Percentiles rank a stretch among this genome's conserved stretches.
phyloP scores from a whole-genome alignment of 2,329 filamentous ascomycete species.

The Fusarium illudens region DNA sequence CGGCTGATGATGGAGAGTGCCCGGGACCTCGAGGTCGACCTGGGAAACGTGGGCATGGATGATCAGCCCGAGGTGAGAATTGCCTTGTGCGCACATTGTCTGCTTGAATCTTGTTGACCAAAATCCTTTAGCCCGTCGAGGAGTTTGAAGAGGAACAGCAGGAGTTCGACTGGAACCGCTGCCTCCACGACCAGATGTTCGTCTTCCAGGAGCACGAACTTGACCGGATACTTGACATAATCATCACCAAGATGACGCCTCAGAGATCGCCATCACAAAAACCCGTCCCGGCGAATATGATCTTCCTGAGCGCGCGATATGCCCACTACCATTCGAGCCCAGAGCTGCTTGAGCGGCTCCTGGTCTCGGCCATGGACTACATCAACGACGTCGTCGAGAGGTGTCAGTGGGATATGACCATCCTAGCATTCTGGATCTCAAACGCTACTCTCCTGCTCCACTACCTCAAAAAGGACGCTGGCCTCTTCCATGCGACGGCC shows the following conservation, averaged over 20 bases:
- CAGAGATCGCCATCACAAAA: slow-evolving; percentile 97
- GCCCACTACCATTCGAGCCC: slow-evolving; percentile 94
- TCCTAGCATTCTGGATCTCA: slow-evolving; percentile 98
- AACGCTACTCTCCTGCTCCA: slow-evolving; percentile 95
- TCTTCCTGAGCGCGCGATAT: slow-evolving; percentile 94
- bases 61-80: slow-evolving; percentile 85
- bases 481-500: slow-evolving; percentile 79
- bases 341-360: slow-evolving; percentile 81
- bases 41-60: slow-evolving; percentile 94
- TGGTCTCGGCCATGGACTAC: slow-evolving; percentile 89
- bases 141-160: slow-evolving; percentile 89
- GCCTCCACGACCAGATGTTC: slow-evolving; percentile 98
- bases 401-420: slow-evolving; percentile 99
- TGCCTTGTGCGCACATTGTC: background rate
- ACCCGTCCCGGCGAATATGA: slow-evolving; percentile 94
- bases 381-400: slow-evolving; percentile 97
- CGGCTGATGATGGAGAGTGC: slow-evolving; percentile 99
- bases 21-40: slow-evolving; percentile 92
- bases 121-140: slow-evolving; percentile 65
- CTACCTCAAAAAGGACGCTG: slow-evolving; percentile 93
- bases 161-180: slow-evolving; percentile 95
- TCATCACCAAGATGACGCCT: slow-evolving; percentile 98
- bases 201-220: slow-evolving; percentile 97
- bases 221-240: slow-evolving; percentile 89
- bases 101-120: background rate